Evolutionary conservation across 495 filamentous ascomycete genomes (phyloP), one percentile per base, ranked within the genome.

Genomic region (Neurospora cerealis): DNA sequence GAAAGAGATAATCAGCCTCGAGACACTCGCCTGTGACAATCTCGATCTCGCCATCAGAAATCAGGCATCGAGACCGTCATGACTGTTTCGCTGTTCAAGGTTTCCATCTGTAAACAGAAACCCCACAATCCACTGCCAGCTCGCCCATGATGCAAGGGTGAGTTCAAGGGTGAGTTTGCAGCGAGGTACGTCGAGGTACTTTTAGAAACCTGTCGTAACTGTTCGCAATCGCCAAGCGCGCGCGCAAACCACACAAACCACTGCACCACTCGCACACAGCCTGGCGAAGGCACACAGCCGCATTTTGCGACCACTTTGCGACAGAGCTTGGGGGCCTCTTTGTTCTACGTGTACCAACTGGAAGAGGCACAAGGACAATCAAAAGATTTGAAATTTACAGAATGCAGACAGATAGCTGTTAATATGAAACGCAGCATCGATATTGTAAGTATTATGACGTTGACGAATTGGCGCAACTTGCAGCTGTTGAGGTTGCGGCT

Each of bases 121-220:
- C 54, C 54, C 54, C 54, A 62, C 54, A 62, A 34, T 10, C 54
- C 54, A 66, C 54, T 66, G 28, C 54, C 54, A 66, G 54, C 54
- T 66, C 28, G 54, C 15, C 28, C 38, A 66, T 40, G 73, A 73
- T 38, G 60, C 24, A 69, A 73, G 69, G 69, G 73, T 71, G 69
- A 70, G 73, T 41, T 69, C 69, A 28, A 46, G 36, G n/a, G 24
- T 17, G 54, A 28, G 24, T 48, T 66, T 34, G 54, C 54, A 34
- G 54, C 28, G 28, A 66, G 28, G 71, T 75, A 75, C 73, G 24
- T 75, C 4, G 39, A 46, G 40, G 73, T 75, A 75, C 73, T 54
- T 75, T 34, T 28, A 71, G 69, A 74, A 69, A 37, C 71, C 42
- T 72, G 70, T 21, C 28, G 11, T 36, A 60, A 60, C 48, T 28